Base-by-base conservation (phyloP, 257 asterid species). In the Echium plantagineum region DNA sequence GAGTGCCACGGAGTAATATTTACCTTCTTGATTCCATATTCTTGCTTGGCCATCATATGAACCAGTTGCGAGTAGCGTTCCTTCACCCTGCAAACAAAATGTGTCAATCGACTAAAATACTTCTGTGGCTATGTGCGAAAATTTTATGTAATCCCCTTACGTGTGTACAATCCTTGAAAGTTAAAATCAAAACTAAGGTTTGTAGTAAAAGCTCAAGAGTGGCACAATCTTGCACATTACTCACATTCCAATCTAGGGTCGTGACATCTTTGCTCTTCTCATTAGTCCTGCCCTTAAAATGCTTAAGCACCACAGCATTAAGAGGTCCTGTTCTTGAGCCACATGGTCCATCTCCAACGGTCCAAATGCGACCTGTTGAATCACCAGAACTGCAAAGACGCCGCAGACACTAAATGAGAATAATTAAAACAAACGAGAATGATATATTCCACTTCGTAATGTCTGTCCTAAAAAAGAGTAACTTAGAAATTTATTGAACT, bases 1-100 rank as follows among this genome's bases (percentile, higher is more conserved):
- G 49, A 42, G 46, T 35, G 17, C 49, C 49, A 42, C 16, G 13
- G 49, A 42, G 49, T 10, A 42, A 10, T 42, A 42, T 42, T 75
- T 78, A 91, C 98, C 98, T 69, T 85, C 89, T 81, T 81, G 80
- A 68, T 72, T 80, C 98, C 97, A 91, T 69, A 91, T 84, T 74
- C 98, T 86, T 62, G 98, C 98, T 80, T 88, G 98, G 62, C 98
- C 98, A 80, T 91, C 98, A 73, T 88, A 91, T 65, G 97, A 91
- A 71, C 97, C 98, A 15, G 97, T 88, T 62, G 97, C 97, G 64
- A 91, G 98, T 72, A 88, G 82, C 20, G 94, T 70, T 38, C 98
- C 98, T 32, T 91, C 98, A 59, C 77, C 85, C 98, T 91, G 63
- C 61, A 67, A 22, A 73, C 58, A 49, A 65, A 64, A 63, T 64